These are phyloP conservation scores for Brassica hybrid DNA, from an alignment of 441 rosid genomes.

Conservation along the genomic window DNA sequence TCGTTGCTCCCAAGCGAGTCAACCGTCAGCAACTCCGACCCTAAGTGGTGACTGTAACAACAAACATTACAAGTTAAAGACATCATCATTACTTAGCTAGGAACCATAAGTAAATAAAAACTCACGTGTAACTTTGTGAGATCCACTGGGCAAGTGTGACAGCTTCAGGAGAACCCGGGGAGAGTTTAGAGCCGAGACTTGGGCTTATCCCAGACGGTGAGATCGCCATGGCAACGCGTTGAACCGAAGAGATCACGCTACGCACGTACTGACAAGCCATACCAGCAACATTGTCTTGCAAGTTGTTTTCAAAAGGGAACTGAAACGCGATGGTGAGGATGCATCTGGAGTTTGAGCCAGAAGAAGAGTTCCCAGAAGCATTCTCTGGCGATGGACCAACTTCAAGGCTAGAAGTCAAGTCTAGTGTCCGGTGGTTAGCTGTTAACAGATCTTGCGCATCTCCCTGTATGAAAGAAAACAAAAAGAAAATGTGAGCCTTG, in stretches of 20 bases:
- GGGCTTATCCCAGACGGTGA: constrained; percentile 84
- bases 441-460: constrained; percentile 60
- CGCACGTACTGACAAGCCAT: constrained; percentile 97
- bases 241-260: constrained; percentile 93
- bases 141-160: constrained; percentile 88
- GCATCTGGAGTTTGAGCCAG: constrained; percentile 65
- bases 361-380: constrained; percentile 56
- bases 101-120: not conserved
- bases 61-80: not conserved
- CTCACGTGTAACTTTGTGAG: constrained; percentile 79
- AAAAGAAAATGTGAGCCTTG: not conserved
- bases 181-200: constrained; percentile 63
- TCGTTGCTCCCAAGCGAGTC: constrained; percentile 59
- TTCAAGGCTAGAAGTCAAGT: constrained; percentile 94
- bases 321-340: constrained; percentile 98
- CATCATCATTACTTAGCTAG: not conserved
- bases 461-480: constrained; percentile 48
- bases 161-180: constrained; percentile 90
- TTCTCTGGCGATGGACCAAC: constrained; percentile 67
- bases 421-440: constrained; percentile 71
- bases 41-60: constrained; percentile 60
- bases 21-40: constrained; percentile 66
- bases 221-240: constrained; percentile 95
- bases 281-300: constrained; percentile 89
- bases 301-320: constrained; percentile 86